A percentile compares a stretch with the other conserved stretches of the same genome.
Conservation (phyloP, 2,329 filamentous ascomycete genomes). For the Lasiodiplodia sp. region DNA sequence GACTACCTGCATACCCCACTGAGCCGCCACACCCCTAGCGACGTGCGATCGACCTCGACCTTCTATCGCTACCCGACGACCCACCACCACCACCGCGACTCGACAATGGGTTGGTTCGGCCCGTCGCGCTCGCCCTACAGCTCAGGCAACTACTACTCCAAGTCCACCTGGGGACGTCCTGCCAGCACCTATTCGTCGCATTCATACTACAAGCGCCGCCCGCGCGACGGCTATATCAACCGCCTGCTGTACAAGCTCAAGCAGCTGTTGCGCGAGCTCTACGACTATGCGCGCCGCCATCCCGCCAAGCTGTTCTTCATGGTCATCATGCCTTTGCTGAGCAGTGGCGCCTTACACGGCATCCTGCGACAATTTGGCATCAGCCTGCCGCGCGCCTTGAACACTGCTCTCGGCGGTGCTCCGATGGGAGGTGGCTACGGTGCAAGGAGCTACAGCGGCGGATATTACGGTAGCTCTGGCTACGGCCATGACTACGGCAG, state of each 20-base stretch:
- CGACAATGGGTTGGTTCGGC: conserved; percentile 47
- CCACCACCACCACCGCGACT: not conserved
- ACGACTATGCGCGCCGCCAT: conserved; percentile 81
- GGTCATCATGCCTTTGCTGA: conserved; percentile 86
- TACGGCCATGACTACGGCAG: conserved; percentile 45
- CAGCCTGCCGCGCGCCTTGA: conserved; percentile 70
- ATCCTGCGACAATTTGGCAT: conserved; percentile 82
- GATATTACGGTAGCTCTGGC: conserved; percentile 55
- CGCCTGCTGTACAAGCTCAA: conserved; percentile 78
- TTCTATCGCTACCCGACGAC: conserved; percentile 19
- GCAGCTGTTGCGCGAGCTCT: conserved; percentile 79
- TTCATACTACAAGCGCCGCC: conserved; percentile 78
- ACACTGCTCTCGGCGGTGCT: conserved; percentile 44
- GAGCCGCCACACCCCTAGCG: conserved; percentile 12
- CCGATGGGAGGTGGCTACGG: conserved; percentile 37
- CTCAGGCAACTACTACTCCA: conserved; percentile 37
- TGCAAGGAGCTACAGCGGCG: conserved; percentile 38
- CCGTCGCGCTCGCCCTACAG: conserved; percentile 38
- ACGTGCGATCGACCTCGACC: conserved; percentile 14
- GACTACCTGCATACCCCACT: conserved; percentile 19
- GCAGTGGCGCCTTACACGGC: conserved; percentile 80
- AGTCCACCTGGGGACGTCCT: conserved; percentile 41
- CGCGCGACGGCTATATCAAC: conserved; percentile 78
- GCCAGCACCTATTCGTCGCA: conserved; percentile 41
- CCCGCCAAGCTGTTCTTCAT: conserved; percentile 90